These are phyloP conservation scores for Oehlia diaphana DNA, from an alignment of 192 early-diverging fungal genomes.

Conservation along the genomic window DNA sequence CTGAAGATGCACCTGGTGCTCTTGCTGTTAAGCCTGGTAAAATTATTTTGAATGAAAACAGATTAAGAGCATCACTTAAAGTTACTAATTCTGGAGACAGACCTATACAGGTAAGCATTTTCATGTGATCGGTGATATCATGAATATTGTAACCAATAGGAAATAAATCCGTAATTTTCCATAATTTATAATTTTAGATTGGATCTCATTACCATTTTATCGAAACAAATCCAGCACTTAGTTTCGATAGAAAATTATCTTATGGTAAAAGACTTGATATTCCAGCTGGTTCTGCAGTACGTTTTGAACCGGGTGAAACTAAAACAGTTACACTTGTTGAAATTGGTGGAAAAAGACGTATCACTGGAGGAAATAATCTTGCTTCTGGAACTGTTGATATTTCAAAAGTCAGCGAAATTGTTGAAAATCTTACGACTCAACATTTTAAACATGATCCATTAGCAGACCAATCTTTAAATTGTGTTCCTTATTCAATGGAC, in stretches of 20 bases:
- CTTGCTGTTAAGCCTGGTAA: conserved; percentile 64
- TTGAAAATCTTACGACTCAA: conserved; percentile 43
- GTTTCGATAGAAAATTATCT: conserved; percentile 80
- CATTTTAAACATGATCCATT: conserved; percentile 70
- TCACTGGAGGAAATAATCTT: conserved; percentile 85
- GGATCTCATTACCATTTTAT: conserved; percentile 98
- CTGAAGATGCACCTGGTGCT: conserved; percentile 64
- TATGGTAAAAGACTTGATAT: conserved; percentile 92
- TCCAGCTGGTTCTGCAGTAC: conserved; percentile 89
- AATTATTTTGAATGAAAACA: conserved; percentile 78
- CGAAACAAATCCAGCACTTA: conserved; percentile 79
- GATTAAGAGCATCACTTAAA: conserved; percentile 62
- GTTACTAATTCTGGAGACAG: conserved; percentile 95
- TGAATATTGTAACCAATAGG: not conserved
- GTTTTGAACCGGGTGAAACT: conserved; percentile 95
- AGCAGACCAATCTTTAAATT: conserved; percentile 45
- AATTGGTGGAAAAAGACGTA: conserved; percentile 77
- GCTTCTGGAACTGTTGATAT: conserved; percentile 73
- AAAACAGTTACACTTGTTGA: conserved; percentile 80
- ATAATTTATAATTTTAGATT: conserved; percentile 48
- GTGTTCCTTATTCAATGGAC: conserved; percentile 66
- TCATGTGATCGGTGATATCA: not conserved
- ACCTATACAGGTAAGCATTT: conserved; percentile 73
- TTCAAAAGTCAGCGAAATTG: conserved; percentile 46
- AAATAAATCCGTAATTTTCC: not conserved